A percentile compares a stretch with the other conserved stretches of the same genome.
Evolutionary conservation across 2,329 filamentous ascomycete species (phyloP).

Genomic region (Trichoderma aggressivum): DNA sequence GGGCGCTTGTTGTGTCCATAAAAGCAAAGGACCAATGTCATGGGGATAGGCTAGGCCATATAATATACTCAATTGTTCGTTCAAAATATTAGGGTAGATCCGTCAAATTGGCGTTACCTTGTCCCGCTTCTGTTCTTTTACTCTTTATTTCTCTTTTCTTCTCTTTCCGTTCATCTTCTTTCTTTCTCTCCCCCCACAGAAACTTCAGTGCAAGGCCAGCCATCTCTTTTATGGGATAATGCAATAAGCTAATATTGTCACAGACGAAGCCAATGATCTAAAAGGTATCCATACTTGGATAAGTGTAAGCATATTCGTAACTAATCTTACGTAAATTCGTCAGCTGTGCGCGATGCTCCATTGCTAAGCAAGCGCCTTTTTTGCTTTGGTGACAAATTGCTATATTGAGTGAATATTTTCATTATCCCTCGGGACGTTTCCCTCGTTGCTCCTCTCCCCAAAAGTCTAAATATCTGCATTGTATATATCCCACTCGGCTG

Average conservation of each 20-base stretch:
- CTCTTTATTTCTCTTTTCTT: too few species aligned
- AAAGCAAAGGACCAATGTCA: neutral
- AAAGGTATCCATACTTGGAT: neutral
- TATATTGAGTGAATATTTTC: neutral
- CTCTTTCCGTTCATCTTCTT: too few species aligned
- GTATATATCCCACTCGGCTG: neutral
- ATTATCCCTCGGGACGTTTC: neutral
- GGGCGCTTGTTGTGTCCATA: neutral
- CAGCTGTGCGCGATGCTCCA: neutral
- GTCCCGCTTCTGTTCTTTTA: too few species aligned
- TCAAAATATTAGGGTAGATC: neutral
- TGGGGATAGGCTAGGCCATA: neutral
- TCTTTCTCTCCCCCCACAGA: neutral
- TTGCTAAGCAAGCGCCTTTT: neutral
- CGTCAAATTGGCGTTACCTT: neutral
- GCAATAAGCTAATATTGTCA: neutral
- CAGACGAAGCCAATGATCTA: neutral
- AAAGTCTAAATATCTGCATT: neutral
- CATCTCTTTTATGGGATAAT: neutral
- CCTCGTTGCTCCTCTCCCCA: neutral
- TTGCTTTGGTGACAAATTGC: neutral
- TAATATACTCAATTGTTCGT: neutral
- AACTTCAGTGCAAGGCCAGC: neutral
- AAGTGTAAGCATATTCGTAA: neutral
- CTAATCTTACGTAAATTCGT: neutral